Percentiles rank a stretch among this genome's conserved stretches.
Conservation (phyloP, 2,329 filamentous ascomycete species). For the Chlorencoelia australis region DNA sequence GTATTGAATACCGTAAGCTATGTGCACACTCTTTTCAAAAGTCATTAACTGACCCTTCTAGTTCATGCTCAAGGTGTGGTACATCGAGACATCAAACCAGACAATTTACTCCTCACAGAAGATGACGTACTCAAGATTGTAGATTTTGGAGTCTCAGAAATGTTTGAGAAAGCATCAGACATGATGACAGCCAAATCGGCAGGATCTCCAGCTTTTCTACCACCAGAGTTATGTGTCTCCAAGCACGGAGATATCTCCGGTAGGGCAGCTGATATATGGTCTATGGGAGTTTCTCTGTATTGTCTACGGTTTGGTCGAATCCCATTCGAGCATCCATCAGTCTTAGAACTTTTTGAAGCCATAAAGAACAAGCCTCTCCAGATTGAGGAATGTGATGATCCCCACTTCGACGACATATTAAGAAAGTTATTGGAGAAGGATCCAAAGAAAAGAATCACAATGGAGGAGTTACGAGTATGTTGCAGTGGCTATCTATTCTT, state of each 20-base stretch:
- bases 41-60: too few relatives aligned
- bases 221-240: conserved; percentile 81
- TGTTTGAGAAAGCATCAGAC: conserved; percentile 80
- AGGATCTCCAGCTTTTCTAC: conserved; percentile 88
- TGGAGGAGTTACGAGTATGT: conserved; percentile 70
- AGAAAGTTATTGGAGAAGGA: conserved; percentile 70
- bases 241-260: conserved; percentile 84
- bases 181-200: conserved; percentile 93
- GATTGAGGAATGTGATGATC: conserved; percentile 53
- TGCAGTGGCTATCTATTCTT: conserved; percentile 1
- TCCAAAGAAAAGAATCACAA: conserved; percentile 69
- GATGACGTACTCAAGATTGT: conserved; percentile 95
- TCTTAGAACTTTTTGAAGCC: conserved; percentile 81
- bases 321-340: conserved; percentile 69
- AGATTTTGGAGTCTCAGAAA: conserved; percentile 98
- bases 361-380: conserved; percentile 63
- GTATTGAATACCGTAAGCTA: conserved; percentile 84
- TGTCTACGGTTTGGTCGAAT: conserved; percentile 83
- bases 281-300: conserved; percentile 92
- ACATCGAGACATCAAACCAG: conserved; percentile 95
- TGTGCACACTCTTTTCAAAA: too few relatives aligned
- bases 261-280: conserved; percentile 91
- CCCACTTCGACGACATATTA: conserved; percentile 67
- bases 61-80: conserved; percentile 92
- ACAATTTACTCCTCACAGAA: conserved; percentile 82